phyloP scores from a whole-genome alignment of 2,329 filamentous ascomycete species.

The Atkinsonella texensis region DNA sequence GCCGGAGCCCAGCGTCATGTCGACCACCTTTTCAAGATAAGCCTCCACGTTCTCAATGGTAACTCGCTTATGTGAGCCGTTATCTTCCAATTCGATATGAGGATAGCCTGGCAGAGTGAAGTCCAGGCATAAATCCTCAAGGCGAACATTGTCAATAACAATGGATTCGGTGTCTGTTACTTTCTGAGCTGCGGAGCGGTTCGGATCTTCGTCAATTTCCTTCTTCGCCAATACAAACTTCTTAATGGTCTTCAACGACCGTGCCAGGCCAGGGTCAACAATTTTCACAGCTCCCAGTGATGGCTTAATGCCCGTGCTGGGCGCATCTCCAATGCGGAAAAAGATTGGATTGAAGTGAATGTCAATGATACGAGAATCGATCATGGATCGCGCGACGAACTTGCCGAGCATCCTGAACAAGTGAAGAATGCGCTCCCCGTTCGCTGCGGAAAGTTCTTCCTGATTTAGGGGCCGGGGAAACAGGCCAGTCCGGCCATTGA shows the following conservation, averaged over 20 bases:
- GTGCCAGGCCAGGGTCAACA: constrained; percentile 76
- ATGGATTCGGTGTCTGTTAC: constrained; percentile 56
- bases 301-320: constrained; percentile 52
- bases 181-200: constrained; percentile 58
- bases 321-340: constrained; percentile 77
- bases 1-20: constrained; percentile 80
- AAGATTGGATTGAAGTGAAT: constrained; percentile 96
- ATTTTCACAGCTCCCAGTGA: constrained; percentile 82
- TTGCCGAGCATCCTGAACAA: constrained; percentile 91
- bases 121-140: constrained; percentile 85
- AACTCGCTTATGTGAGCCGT: constrained; percentile 63
- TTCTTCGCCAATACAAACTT: constrained; percentile 77
- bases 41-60: constrained; percentile 83
- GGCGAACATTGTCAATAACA: constrained; percentile 58
- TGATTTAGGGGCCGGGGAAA: constrained; percentile 87
- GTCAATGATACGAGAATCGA: constrained; percentile 95
- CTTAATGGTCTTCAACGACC: constrained; percentile 76
- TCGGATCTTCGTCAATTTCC: constrained; percentile 60
- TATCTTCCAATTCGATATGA: constrained; percentile 65
- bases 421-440: constrained; percentile 77
- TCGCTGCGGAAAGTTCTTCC: constrained; percentile 59
- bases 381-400: constrained; percentile 95
- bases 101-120: constrained; percentile 92
- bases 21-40: constrained; percentile 82
- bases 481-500: constrained; percentile 70